These are phyloP conservation scores for Sphenostylis stenocarpa DNA, from an alignment of 306 rosid species.

Conservation along the genomic window DNA sequence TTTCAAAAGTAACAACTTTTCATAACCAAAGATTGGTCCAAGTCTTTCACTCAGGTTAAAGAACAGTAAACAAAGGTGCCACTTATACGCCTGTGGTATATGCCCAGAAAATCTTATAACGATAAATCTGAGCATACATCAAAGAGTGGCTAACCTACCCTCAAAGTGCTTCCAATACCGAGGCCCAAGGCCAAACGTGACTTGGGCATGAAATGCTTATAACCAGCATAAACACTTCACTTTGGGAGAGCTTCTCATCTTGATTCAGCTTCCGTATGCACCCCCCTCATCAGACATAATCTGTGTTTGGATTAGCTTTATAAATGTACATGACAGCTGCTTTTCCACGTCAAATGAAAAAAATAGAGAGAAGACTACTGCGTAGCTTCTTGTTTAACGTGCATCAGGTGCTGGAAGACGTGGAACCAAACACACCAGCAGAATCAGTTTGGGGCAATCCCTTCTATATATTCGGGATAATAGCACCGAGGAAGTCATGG, in stretches of 20 bases:
- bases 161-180: slow-evolving; percentile 40
- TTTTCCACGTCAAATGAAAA: background rate
- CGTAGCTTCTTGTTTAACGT: background rate
- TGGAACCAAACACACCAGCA: background rate
- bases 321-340: background rate
- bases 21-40: background rate
- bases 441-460: slow-evolving; percentile 22
- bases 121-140: background rate
- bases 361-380: background rate
- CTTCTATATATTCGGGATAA: slow-evolving; percentile 23
- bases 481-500: slow-evolving; percentile 20
- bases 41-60: background rate
- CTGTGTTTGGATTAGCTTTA: background rate
- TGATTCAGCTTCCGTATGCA: background rate
- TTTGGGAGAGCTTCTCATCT: background rate
- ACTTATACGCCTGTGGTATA: background rate
- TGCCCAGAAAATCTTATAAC: slow-evolving; percentile 7
- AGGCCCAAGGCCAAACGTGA: slow-evolving; percentile 15
- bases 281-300: background rate
- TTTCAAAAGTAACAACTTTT: slow-evolving; percentile 3
- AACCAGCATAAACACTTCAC: background rate
- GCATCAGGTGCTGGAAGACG: background rate
- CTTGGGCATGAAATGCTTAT: background rate
- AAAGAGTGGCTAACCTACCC: slow-evolving; percentile 30
- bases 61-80: background rate